phyloP scores from a whole-genome alignment of 257 asterid species.

The Scutellaria barbata region DNA sequence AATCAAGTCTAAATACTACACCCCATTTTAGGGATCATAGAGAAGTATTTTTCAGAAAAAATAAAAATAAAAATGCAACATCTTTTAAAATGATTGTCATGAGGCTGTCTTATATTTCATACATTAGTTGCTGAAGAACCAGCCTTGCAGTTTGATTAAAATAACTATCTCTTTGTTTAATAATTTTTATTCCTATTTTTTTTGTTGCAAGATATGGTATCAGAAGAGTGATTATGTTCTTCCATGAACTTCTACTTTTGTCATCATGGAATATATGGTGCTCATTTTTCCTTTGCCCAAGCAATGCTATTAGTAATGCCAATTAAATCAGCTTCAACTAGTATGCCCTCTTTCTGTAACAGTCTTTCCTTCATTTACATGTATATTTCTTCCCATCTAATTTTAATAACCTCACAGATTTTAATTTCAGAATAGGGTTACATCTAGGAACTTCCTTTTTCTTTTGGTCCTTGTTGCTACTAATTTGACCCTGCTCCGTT shows the following conservation, averaged over 20 bases:
- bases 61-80: background rate
- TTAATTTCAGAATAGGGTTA: conserved; percentile 8
- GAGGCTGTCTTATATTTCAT: background rate
- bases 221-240: background rate
- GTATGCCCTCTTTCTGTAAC: conserved; percentile 13
- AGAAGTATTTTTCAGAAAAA: background rate
- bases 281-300: conserved; percentile 2
- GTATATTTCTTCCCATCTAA: background rate
- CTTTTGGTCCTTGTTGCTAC: background rate
- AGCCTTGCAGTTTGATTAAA: conserved; percentile 17
- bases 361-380: conserved; percentile 16
- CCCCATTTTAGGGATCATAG: conserved; percentile 5
- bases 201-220: conserved; percentile 18
- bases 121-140: conserved; percentile 15
- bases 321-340: conserved; percentile 8
- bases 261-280: conserved; percentile 15
- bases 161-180: conserved; percentile 3
- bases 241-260: background rate
- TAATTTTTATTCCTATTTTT: background rate
- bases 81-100: background rate
- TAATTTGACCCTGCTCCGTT: conserved; percentile 11
- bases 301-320: conserved; percentile 24
- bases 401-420: conserved; percentile 21
- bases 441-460: conserved; percentile 14
- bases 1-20: conserved; percentile 6